phyloP scores from a whole-genome alignment of 2,329 filamentous ascomycete genomes.

The Apiospora saccharicola region DNA sequence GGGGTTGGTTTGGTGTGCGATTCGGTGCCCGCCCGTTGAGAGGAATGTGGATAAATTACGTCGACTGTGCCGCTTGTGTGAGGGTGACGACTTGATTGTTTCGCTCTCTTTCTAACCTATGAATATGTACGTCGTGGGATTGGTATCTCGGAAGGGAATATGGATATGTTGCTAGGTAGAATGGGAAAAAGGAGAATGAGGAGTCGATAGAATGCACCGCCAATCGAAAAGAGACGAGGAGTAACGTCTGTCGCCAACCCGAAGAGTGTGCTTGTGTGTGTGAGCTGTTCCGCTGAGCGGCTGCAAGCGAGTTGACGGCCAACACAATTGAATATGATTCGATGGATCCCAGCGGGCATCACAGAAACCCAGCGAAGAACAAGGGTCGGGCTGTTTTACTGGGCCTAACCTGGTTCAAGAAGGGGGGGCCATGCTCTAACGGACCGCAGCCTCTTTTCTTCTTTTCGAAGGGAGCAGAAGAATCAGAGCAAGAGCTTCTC shows the following conservation, averaged over 20 bases:
- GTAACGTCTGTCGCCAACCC: conserved; percentile 13
- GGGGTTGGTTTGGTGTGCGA: conserved; percentile 11
- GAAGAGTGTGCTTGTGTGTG: background rate
- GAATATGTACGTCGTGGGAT: background rate
- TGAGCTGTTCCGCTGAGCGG: conserved; percentile 31
- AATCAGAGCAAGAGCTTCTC: background rate
- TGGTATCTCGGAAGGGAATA: conserved; percentile 1
- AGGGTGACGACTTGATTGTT: conserved; percentile 6
- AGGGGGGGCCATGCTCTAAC: conserved; percentile 1
- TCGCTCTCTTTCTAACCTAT: background rate
- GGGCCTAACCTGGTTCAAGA: conserved; percentile 24
- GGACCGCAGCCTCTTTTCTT: conserved; percentile 3
- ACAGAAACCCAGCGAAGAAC: conserved; percentile 20
- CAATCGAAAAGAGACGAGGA: conserved; percentile 15
- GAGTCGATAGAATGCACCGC: conserved; percentile 3
- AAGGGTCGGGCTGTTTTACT: conserved; percentile 16
- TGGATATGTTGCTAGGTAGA: background rate
- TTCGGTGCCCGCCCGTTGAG: conserved; percentile 20
- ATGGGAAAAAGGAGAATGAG: conserved; percentile 14
- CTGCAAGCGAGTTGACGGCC: conserved; percentile 38
- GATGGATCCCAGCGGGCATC: conserved; percentile 28
- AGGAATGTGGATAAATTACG: conserved; percentile 15
- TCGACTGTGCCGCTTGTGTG: conserved; percentile 3
- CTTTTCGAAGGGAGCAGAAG: conserved; percentile 7
- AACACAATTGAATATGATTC: conserved; percentile 43